phyloP scores from a whole-genome alignment of 441 rosid genomes.

The Pelargonium myrrhifolium region DNA sequence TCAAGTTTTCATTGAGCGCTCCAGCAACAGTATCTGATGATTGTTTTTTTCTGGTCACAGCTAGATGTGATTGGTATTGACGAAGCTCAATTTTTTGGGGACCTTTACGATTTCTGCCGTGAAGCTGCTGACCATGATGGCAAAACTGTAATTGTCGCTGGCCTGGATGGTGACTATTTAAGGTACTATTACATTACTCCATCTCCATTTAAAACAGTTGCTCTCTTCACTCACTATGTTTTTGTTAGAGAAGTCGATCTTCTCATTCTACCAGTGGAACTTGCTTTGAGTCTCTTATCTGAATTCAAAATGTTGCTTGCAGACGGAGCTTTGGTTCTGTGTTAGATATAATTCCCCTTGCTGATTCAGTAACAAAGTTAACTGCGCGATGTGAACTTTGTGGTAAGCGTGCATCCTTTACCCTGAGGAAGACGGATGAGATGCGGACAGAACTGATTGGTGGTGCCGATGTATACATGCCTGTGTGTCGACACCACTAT shows the following conservation, averaged over 20 bases:
- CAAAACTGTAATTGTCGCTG: constrained; percentile 69
- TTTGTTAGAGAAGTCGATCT: neutral
- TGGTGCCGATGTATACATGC: constrained; percentile 71
- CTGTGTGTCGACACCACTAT: constrained; percentile 67
- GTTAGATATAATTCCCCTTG: constrained; percentile 60
- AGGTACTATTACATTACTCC: constrained; percentile 29
- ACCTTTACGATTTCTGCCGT: constrained; percentile 60
- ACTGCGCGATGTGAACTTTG: constrained; percentile 64
- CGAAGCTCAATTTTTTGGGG: constrained; percentile 76
- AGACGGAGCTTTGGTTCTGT: constrained; percentile 79
- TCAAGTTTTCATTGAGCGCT: too few species aligned
- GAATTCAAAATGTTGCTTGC: constrained; percentile 15
- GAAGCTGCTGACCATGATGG: constrained; percentile 73
- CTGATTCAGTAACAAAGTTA: constrained; percentile 72
- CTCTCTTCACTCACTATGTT: too few species aligned
- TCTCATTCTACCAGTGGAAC: neutral
- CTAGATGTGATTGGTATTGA: constrained; percentile 79
- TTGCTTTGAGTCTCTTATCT: neutral
- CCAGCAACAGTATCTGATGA: too few species aligned
- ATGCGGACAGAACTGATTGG: constrained; percentile 56
- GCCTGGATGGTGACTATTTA: constrained; percentile 66
- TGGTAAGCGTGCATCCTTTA: constrained; percentile 57
- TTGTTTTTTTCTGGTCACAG: constrained; percentile 26
- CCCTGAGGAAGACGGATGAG: constrained; percentile 64
- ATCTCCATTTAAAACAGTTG: neutral